These are phyloP conservation scores for Apostasia ramifera DNA, from an alignment of 106 monocot species.

Conservation along the genomic window DNA sequence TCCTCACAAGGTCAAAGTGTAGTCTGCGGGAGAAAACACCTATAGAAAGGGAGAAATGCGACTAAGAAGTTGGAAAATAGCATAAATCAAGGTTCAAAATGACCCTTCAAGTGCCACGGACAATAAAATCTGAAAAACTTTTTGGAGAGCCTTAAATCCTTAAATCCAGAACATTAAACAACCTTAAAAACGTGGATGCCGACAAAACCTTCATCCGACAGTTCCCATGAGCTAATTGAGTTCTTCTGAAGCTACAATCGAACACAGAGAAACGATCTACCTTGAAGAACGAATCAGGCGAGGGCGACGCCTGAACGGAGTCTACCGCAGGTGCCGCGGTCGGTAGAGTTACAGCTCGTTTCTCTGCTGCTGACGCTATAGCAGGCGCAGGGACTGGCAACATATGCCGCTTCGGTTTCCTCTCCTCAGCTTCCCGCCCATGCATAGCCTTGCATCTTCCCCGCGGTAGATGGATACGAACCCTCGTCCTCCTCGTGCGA, in stretches of 20 bases:
- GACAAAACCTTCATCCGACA: too few relatives aligned
- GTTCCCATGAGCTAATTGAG: background rate
- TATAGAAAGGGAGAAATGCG: too few relatives aligned
- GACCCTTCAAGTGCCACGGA: too few relatives aligned
- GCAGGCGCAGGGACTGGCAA: constrained; percentile 36
- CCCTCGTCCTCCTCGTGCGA: constrained; percentile 13
- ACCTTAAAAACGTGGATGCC: too few relatives aligned
- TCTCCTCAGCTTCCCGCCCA: constrained; percentile 59
- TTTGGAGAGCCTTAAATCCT: too few relatives aligned
- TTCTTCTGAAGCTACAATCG: background rate
- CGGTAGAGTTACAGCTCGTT: constrained; percentile 4
- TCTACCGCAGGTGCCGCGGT: background rate
- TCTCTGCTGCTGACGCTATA: constrained; percentile 16
- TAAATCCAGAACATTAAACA: too few relatives aligned
- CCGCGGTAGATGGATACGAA: constrained; percentile 10
- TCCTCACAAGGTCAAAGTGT: too few relatives aligned
- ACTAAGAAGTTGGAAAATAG: too few relatives aligned
- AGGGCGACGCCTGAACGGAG: constrained; percentile 17
- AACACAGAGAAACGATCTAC: constrained; percentile 8
- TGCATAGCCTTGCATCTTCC: constrained; percentile 60
- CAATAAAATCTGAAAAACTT: too few relatives aligned
- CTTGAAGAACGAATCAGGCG: constrained; percentile 41
- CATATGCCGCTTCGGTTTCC: constrained; percentile 49
- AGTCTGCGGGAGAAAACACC: too few relatives aligned
- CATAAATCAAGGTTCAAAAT: too few relatives aligned